Conservation (phyloP, 148 eudicot species). For the Rhododendron henanense region DNA sequence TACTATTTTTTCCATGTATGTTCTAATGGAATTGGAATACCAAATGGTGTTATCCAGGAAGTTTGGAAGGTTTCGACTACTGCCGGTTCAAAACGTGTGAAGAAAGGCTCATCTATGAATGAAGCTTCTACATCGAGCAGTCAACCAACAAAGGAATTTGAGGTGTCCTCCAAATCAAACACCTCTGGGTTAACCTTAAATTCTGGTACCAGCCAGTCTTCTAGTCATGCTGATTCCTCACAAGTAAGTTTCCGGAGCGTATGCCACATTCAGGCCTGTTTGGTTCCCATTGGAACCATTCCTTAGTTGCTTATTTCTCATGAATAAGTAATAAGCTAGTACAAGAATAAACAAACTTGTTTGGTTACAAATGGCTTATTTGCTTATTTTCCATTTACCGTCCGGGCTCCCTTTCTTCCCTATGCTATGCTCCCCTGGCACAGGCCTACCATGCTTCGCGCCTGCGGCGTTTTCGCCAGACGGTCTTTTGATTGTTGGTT, state of each 20-base stretch:
- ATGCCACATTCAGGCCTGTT: not conserved
- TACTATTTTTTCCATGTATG: not conserved
- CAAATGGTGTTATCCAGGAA: conserved; percentile 48
- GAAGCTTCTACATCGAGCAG: conserved; percentile 56
- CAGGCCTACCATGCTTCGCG: not conserved
- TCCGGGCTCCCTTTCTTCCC: not conserved
- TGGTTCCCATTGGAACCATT: not conserved
- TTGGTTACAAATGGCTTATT: not conserved
- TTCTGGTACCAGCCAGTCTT: conserved; percentile 37
- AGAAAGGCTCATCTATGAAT: conserved; percentile 54
- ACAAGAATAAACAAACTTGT: not conserved
- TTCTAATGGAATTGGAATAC: not conserved
- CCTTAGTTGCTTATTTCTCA: not conserved
- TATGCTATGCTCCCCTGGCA: not conserved
- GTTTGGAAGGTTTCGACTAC: conserved; percentile 98
- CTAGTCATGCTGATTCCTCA: conserved; percentile 41
- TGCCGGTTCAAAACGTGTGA: conserved; percentile 83
- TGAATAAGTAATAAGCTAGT: not conserved
- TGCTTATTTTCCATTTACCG: not conserved
- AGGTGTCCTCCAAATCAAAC: conserved; percentile 59
- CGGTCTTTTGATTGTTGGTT: not conserved
- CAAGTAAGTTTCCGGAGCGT: conserved; percentile 49
- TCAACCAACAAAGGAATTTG: conserved; percentile 51
- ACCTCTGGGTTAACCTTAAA: conserved; percentile 37
- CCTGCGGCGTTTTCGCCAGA: not conserved